phyloP scores from a whole-genome alignment of 805 yeast species.

The Wickerhamiella lipophila region DNA sequence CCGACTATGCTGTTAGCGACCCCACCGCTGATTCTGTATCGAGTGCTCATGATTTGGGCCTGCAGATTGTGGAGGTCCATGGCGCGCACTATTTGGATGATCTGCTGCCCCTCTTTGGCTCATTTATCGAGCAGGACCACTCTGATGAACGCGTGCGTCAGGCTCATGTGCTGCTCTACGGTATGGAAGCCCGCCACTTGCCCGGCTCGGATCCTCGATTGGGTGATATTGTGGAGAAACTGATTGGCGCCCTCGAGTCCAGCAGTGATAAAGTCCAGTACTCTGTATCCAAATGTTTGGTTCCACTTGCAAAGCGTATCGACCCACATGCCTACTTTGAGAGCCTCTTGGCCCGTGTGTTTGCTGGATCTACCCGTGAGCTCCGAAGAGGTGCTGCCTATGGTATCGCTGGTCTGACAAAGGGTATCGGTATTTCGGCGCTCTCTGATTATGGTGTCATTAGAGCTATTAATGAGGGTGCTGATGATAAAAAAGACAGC shows the following conservation, averaged over 20 bases:
- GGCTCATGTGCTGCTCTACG: constrained; percentile 59
- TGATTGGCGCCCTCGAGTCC: constrained; percentile 63
- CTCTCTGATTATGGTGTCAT: constrained; percentile 66
- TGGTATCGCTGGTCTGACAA: constrained; percentile 87
- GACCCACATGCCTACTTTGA: constrained; percentile 45
- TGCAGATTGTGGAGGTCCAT: constrained; percentile 49
- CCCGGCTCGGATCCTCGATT: constrained; percentile 53
- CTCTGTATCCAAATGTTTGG: constrained; percentile 75
- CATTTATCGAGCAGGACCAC: constrained; percentile 20
- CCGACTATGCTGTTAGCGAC: constrained; percentile 58
- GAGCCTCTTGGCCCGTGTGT: constrained; percentile 44
- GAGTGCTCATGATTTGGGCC: constrained; percentile 83
- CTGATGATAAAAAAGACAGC: constrained; percentile 72
- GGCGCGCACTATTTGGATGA: constrained; percentile 59
- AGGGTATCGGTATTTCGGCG: constrained; percentile 76
- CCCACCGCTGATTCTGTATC: constrained; percentile 57
- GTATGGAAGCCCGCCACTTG: constrained; percentile 81
- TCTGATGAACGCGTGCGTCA: constrained; percentile 3
- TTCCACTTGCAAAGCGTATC: constrained; percentile 44
- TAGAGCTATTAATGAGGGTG: constrained; percentile 61
- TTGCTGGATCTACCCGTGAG: constrained; percentile 36
- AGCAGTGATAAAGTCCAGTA: constrained; percentile 85
- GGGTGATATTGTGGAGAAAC: constrained; percentile 46
- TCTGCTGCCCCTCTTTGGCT: constrained; percentile 72
- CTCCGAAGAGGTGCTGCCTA: constrained; percentile 84